These are phyloP conservation scores for Nicotiana sylvestris DNA, from an alignment of 257 asterid genomes.

Conservation along the genomic window DNA sequence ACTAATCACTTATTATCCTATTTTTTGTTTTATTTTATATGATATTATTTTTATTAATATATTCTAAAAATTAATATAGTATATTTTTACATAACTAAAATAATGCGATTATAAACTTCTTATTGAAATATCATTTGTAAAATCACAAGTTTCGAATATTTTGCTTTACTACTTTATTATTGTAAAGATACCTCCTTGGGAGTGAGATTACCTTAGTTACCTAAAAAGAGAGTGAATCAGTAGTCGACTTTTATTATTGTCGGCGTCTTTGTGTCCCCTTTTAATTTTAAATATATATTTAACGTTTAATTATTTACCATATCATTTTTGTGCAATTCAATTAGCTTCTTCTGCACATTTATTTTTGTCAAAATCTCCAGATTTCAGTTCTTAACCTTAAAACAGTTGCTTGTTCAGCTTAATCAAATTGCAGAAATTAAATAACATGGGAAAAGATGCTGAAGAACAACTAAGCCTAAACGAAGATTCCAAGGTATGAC, in stretches of 20 bases:
- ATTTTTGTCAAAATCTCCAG: neutral
- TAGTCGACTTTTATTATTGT: neutral
- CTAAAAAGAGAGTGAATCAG: neutral
- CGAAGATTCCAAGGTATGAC: slow-evolving; percentile 41
- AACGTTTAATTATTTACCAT: neutral
- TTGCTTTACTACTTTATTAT: too few species aligned
- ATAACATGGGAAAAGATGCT: slow-evolving; percentile 41
- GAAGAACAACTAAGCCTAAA: slow-evolving; percentile 23
- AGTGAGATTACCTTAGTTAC: too few species aligned
- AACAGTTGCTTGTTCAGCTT: neutral
- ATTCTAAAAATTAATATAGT: too few species aligned
- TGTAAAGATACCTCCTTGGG: too few species aligned
- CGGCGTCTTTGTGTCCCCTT: neutral
- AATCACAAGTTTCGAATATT: too few species aligned
- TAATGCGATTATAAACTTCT: too few species aligned
- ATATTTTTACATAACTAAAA: too few species aligned
- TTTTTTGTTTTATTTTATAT: too few species aligned
- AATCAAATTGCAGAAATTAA: neutral
- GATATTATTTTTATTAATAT: too few species aligned
- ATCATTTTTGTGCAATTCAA: neutral
- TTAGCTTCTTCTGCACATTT: neutral
- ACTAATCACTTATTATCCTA: too few species aligned
- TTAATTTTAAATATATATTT: neutral
- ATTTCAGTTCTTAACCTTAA: neutral
- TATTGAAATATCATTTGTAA: too few species aligned